A percentile compares a stretch with the other conserved stretches of the same genome.
Conservation (phyloP, 352 stramenopile genomes). For the Phytophthora sp. region DNA sequence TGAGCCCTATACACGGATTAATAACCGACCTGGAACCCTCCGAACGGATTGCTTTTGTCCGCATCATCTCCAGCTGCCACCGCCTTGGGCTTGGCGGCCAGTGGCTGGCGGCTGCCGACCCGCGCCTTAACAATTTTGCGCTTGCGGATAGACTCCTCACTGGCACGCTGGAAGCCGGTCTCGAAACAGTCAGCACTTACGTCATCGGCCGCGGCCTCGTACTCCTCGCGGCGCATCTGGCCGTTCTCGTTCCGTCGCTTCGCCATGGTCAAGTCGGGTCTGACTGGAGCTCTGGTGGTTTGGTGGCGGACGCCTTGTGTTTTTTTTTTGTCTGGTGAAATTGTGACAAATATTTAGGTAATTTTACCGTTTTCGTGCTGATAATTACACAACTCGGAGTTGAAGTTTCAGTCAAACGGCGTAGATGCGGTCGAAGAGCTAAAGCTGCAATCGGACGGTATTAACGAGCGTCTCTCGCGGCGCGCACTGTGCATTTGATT, state of each 20-base stretch:
- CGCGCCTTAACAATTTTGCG: constrained; percentile 85
- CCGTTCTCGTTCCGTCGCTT: constrained; percentile 89
- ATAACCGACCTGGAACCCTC: constrained; percentile 48
- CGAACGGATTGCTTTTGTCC: constrained; percentile 48
- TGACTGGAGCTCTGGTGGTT: not conserved
- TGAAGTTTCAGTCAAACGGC: too few species aligned
- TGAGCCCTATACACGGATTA: not conserved
- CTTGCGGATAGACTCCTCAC: constrained; percentile 67
- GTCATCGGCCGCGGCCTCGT: constrained; percentile 66
- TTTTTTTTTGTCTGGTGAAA: not conserved
- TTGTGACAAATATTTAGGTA: not conserved
- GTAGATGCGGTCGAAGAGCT: too few species aligned
- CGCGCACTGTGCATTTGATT: too few species aligned
- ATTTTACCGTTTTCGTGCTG: not conserved
- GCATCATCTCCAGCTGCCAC: constrained; percentile 2
- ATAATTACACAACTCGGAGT: not conserved
- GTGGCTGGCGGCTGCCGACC: constrained; percentile 26
- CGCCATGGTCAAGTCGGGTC: constrained; percentile 42
- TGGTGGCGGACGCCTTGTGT: not conserved
- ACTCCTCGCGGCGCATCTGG: constrained; percentile 88
- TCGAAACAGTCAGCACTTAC: constrained; percentile 52
- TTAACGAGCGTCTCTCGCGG: too few species aligned
- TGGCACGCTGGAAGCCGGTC: constrained; percentile 75
- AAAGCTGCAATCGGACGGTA: too few species aligned
- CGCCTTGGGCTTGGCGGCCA: constrained; percentile 26